These are phyloP conservation scores for Aspergillus awamori DNA, from an alignment of 2,329 filamentous ascomycete genomes.

Conservation along the genomic window DNA sequence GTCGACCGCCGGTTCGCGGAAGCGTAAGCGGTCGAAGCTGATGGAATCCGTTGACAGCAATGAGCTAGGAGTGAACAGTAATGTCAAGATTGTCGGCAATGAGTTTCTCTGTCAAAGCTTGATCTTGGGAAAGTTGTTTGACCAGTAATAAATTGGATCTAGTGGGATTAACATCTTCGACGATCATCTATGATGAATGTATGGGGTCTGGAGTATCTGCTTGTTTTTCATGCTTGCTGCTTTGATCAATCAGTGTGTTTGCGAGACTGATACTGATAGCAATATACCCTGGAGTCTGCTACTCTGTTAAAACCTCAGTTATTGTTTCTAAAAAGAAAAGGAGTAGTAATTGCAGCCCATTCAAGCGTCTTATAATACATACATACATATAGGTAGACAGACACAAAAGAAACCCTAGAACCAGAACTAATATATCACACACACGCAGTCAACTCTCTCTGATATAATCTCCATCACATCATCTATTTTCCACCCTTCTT, in stretches of 20 bases:
- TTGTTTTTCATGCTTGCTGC: too few relatives aligned
- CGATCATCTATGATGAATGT: neutral
- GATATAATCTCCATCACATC: neutral
- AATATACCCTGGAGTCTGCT: conserved; percentile 1
- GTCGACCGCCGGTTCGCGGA: conserved; percentile 40
- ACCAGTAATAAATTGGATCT: conserved; percentile 46
- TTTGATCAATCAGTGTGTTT: neutral
- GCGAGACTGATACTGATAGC: neutral
- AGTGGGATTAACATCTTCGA: too few relatives aligned
- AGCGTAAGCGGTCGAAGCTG: conserved; percentile 46
- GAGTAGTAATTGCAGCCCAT: neutral
- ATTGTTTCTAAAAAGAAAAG: neutral
- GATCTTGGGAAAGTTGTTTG: conserved; percentile 78
- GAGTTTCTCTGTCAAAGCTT: conserved; percentile 92
- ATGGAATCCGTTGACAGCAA: conserved; percentile 30
- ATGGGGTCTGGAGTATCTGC: too few relatives aligned
- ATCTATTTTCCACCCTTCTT: conserved; percentile 40
- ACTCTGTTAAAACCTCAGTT: neutral
- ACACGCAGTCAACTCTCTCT: neutral
- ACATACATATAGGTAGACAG: conserved; percentile 4
- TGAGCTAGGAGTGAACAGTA: conserved; percentile 46
- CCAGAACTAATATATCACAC: neutral
- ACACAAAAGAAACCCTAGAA: neutral
- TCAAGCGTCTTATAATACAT: conserved; percentile 7
- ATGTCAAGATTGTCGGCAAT: conserved; percentile 71